A percentile compares a stretch with the other conserved stretches of the same genome.
Conservation (phyloP, 2,329 filamentous ascomycete species). For the Thelonectria discophora region DNA sequence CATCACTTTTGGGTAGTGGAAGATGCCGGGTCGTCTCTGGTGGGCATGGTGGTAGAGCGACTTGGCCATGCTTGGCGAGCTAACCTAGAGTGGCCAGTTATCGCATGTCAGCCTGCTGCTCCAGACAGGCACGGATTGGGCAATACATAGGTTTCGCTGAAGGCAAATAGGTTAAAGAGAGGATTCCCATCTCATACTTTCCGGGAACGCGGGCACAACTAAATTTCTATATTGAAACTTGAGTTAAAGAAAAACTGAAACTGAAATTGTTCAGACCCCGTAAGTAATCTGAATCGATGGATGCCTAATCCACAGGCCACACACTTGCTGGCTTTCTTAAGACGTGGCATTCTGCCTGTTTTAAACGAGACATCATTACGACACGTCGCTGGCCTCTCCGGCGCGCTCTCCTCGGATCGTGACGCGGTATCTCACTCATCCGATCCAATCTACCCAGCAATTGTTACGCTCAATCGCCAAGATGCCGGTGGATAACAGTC, state of each 20-base stretch:
- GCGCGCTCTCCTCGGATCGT: background rate
- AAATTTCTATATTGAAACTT: no score
- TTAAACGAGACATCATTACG: background rate
- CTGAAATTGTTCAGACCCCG: no score
- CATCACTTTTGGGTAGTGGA: background rate
- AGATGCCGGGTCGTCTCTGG: background rate
- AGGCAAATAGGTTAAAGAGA: no score
- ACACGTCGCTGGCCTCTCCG: background rate
- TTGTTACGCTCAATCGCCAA: background rate
- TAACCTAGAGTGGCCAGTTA: background rate
- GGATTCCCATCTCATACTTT: no score
- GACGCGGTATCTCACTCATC: background rate
- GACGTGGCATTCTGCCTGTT: background rate
- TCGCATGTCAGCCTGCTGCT: no score
- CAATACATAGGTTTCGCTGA: no score
- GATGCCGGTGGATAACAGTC: background rate
- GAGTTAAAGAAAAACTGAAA: no score
- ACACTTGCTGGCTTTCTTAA: background rate
- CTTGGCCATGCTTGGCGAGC: background rate
- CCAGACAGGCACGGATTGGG: no score
- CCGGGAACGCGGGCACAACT: no score
- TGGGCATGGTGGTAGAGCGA: background rate
- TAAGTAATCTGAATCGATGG: no score
- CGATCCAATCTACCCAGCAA: background rate
- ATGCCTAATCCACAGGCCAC: background rate